Evolutionary conservation across 805 yeast genomes (phyloP).

Genomic region (Lipomyces orientalis): DNA sequence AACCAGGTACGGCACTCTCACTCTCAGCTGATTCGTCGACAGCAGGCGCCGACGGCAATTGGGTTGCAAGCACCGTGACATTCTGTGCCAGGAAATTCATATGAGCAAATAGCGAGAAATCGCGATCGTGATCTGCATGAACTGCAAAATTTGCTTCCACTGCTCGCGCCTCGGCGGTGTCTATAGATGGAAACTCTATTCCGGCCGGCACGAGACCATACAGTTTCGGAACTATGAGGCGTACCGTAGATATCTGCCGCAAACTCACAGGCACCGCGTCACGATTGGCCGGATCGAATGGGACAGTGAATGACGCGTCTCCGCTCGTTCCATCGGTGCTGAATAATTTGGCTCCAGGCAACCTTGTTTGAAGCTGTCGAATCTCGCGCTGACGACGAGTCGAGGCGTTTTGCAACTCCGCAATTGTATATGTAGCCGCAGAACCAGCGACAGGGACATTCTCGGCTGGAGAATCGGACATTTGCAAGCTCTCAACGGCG

Average conservation of each 20-base stretch:
- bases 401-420: slow-evolving; percentile 20
- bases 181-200: slow-evolving; percentile 12
- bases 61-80: slow-evolving; percentile 10
- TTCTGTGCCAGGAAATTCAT: slow-evolving; percentile 35
- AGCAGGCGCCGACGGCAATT: not conserved
- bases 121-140: slow-evolving; percentile 16
- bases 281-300: slow-evolving; percentile 15
- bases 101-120: slow-evolving; percentile 36
- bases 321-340: slow-evolving; percentile 17
- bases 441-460: not conserved
- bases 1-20: not conserved
- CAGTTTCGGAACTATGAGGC: slow-evolving; percentile 33
- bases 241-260: not conserved
- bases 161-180: slow-evolving; percentile 13
- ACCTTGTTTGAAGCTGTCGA: slow-evolving; percentile 27
- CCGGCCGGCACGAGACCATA: slow-evolving; percentile 35
- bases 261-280: slow-evolving; percentile 13
- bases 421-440: slow-evolving; percentile 15
- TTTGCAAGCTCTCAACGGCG: not conserved
- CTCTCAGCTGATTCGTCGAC: not conserved
- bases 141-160: slow-evolving; percentile 31
- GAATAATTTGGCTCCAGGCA: slow-evolving; percentile 16
- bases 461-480: slow-evolving; percentile 1
- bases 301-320: slow-evolving; percentile 21
- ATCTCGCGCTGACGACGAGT: slow-evolving; percentile 31